Evolutionary conservation across 257 asterid genomes (phyloP), one percentile per base, ranked within the genome.

Genomic region (Mentha longifolia): DNA sequence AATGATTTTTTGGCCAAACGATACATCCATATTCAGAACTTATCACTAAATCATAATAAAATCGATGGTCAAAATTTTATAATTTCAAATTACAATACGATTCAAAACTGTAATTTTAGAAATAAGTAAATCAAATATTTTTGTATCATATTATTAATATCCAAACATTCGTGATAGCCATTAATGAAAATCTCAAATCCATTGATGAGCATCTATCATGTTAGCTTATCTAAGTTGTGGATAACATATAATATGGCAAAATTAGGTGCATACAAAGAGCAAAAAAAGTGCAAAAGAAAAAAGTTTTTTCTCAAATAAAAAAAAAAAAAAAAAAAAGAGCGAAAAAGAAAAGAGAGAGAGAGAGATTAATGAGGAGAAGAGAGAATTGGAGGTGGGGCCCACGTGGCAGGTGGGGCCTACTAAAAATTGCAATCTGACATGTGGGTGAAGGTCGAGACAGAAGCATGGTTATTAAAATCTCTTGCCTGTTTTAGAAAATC

Each of bases 381-480:
- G 62, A n/a, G 31, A 54, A 28, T 19, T 20, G 35, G 16, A 17
- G 14, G 15, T 30, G 50, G 67, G 64, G 16, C 37, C 79, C 71
- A 4, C 33, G 37, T 17, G 74, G 68, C 39, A 11, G 45, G 13
- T 6, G 65, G 71, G 85, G 82, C 73, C 68, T 77, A 58, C 15
- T 33, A 16, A 74, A 9, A 14, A 58, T 22, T 15, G 62, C 61
- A 65, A 35, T 3, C 46, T 46, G 79, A 69, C 88, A 85, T 77
- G 92, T 77, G 92, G 82, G 17, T 41, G 45, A 19, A 84, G 85
- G 83, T 76, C 80, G 87, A 83, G 39, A 35, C 92, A 88, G 37
- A 67, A 58, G 77, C 88, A 74, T 72, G 77, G 73, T 74, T 80
- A 80, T 67, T 81, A 74, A 83, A 81, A 80, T 63, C 55, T 70